These are phyloP conservation scores for Saxophila tyrrhenica DNA, from an alignment of 495 filamentous ascomycete species.

Conservation along the genomic window DNA sequence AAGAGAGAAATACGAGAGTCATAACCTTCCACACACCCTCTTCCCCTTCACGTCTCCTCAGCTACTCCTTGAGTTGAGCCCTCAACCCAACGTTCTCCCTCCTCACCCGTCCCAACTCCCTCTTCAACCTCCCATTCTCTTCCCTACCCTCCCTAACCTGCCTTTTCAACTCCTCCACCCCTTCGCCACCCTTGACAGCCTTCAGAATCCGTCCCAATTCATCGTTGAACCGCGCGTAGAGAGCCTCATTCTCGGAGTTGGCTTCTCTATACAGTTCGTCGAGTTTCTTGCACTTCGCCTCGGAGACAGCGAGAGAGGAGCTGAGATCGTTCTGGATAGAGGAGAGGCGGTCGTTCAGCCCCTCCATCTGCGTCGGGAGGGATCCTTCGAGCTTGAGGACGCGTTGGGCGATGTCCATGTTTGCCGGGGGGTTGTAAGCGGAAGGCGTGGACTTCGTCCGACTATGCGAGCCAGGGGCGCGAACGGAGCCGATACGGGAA, in stretches of 20 bases:
- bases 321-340: constrained; percentile 57
- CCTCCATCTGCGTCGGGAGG: constrained; percentile 46
- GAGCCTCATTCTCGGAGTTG: constrained; percentile 83
- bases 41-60: not conserved
- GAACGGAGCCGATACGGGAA: constrained; percentile 10
- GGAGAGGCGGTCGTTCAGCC: constrained; percentile 49
- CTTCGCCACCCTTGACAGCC: constrained; percentile 59
- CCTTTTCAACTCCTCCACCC: constrained; percentile 59
- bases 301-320: constrained; percentile 54
- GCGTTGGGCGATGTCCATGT: constrained; percentile 15
- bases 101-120: constrained; percentile 18
- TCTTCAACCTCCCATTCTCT: constrained; percentile 18
- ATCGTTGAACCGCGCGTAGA: constrained; percentile 86
- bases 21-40: not conserved
- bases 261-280: constrained; percentile 83
- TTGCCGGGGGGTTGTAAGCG: constrained; percentile 39
- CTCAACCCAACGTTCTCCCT: constrained; percentile 24
- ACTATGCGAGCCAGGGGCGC: constrained; percentile 12
- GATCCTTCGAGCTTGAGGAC: constrained; percentile 10
- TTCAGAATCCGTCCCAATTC: constrained; percentile 76
- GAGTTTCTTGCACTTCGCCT: constrained; percentile 68
- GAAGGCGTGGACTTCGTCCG: constrained; percentile 10
- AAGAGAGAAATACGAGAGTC: constrained; percentile 3
- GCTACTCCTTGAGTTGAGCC: constrained; percentile 19
- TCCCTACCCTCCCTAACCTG: constrained; percentile 45